A percentile compares a stretch with the other conserved stretches of the same genome.
Conservation (phyloP, 2,329 filamentous ascomycete genomes). For the Phialemonium atrogriseum region DNA sequence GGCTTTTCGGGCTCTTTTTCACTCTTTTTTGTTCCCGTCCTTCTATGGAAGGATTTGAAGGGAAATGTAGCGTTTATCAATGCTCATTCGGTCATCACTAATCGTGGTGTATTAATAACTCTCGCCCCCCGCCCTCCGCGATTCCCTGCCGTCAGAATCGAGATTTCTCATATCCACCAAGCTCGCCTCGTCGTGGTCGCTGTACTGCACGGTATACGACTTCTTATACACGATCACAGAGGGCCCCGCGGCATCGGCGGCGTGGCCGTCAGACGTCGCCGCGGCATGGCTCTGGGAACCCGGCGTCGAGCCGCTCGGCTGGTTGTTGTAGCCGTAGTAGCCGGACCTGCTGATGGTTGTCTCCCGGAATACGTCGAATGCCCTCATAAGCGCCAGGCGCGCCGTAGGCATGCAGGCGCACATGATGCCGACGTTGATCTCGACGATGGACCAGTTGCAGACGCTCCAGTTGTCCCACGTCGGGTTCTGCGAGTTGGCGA, state of each 20-base stretch:
- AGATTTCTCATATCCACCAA: constrained; percentile 12
- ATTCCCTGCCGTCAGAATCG: too few relatives aligned
- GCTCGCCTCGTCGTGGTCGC: constrained; percentile 10
- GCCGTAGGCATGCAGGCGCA: constrained; percentile 23
- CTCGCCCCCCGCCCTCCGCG: too few relatives aligned
- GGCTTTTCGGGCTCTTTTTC: too few relatives aligned
- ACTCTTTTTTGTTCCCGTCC: too few relatives aligned
- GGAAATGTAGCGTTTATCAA: too few relatives aligned
- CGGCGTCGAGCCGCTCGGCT: not conserved
- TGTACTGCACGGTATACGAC: constrained; percentile 10
- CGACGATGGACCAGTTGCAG: constrained; percentile 20
- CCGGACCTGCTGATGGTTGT: constrained; percentile 1
- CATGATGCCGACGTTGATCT: constrained; percentile 23
- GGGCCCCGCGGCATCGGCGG: not conserved
- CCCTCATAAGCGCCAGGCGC: constrained; percentile 17
- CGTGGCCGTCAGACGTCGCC: not conserved
- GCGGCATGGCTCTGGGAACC: not conserved
- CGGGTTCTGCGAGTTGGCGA: constrained; percentile 19
- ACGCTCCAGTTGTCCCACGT: constrained; percentile 20
- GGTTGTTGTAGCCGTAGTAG: constrained; percentile 1
- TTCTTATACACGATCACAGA: constrained; percentile 10
- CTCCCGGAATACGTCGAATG: constrained; percentile 14
- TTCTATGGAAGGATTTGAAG: too few relatives aligned
- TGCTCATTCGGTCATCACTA: too few relatives aligned
- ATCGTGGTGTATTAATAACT: too few relatives aligned